Evolutionary conservation across 768 basidiomycete genomes (phyloP).

Genomic region (Dioszegia crocea): DNA sequence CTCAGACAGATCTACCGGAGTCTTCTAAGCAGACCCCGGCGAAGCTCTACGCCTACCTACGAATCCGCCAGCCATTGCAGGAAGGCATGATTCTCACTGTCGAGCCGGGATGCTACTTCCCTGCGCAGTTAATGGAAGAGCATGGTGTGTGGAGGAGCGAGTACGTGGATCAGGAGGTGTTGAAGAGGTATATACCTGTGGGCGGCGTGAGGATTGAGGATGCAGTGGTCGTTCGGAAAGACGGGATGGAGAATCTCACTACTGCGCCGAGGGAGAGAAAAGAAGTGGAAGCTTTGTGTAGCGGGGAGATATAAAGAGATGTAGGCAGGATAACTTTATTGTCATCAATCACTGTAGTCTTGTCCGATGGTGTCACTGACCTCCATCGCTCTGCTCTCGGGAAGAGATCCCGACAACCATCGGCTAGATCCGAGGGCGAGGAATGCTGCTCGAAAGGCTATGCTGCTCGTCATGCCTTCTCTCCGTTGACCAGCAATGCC

Average conservation of each 20-base stretch:
- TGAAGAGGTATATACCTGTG: constrained; percentile 69
- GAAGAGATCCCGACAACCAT: not conserved
- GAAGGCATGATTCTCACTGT: constrained; percentile 86
- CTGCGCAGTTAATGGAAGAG: constrained; percentile 59
- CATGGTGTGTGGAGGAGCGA: constrained; percentile 44
- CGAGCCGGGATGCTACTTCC: constrained; percentile 82
- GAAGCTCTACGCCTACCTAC: constrained; percentile 72
- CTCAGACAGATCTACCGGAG: constrained; percentile 46
- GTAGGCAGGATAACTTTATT: too few relatives aligned
- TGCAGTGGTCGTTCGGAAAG: constrained; percentile 70
- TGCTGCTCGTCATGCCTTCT: not conserved
- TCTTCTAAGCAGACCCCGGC: constrained; percentile 52
- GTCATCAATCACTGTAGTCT: too few relatives aligned
- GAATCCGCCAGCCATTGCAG: constrained; percentile 69
- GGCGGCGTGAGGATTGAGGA: constrained; percentile 95
- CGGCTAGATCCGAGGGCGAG: not conserved
- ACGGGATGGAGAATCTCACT: constrained; percentile 78
- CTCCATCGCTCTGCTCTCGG: too few relatives aligned
- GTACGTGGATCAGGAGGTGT: constrained; percentile 65
- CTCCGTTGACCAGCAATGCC: too few relatives aligned
- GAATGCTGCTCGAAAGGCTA: not conserved
- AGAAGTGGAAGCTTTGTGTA: constrained; percentile 78
- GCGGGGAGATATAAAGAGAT: constrained; percentile 56
- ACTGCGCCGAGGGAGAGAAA: constrained; percentile 74
- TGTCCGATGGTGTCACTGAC: too few relatives aligned